Base-by-base conservation (phyloP, 306 rosid genomes). In the Gleditsia sinensis region DNA sequence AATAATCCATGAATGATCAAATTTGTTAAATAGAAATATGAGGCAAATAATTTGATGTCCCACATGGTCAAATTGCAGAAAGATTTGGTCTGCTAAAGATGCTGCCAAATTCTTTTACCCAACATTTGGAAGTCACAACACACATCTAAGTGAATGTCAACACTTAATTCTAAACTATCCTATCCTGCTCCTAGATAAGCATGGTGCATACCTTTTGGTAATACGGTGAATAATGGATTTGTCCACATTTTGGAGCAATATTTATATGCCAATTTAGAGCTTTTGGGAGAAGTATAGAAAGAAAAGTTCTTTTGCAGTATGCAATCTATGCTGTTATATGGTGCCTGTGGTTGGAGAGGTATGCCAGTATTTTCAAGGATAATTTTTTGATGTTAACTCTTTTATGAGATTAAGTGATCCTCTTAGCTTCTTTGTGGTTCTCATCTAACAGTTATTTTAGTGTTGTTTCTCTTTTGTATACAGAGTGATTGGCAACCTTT, bases 221-320 rank as follows among this genome's bases (percentile, higher is more conserved):
- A 7, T 49, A 64, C 13, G 42, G 46, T 71, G 4, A 67, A 40
- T 71, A 21, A 37, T 57, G 49, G 59, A 51, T 27, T 51, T 32
- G 64, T 19, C 46, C 28, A 57, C 24, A 72, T 69, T 58, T 67
- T 28, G 75, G 55, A 59, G 57, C 46, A 53, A 36, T 71, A 50
- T 40, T 55, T 37, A 56, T n/a, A 64, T 27, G 24, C 27, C 30
- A 65, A 39, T 43, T 37, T 49, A 17, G 28, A 65, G 12, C 25
- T 16, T 76, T 37, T 57, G 20, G 24, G 85, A 62, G 51, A 28
- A 57, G 53, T 76, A 57, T 12, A 57, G 56, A 49, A 51, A 57
- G 67, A 68, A 57, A 25, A 50, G 54, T 46, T 40, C 62, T 71
- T 50, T n/a, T 54, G 54, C 46, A 19, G 48, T 67, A 33, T 54